Evolutionary conservation across 2,329 filamentous ascomycete genomes (phyloP), one percentile per base, ranked within the genome.

Genomic region (Neonectria hederae): DNA sequence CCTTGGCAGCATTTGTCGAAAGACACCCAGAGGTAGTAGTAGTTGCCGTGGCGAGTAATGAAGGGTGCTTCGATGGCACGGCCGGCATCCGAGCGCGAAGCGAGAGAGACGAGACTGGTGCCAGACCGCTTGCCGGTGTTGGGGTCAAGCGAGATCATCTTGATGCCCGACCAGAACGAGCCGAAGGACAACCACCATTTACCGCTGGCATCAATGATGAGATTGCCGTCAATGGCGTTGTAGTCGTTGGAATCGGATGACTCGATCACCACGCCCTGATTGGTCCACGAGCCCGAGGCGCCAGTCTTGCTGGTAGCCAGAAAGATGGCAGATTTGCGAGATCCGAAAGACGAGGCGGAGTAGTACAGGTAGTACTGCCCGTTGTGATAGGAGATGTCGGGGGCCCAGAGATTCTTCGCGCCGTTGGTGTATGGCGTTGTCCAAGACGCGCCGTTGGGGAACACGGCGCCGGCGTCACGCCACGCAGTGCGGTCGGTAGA

Each of bases 361-460:
- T 77, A 77, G 73, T 77, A 77, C 30, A 77, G 49, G 38, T 72
- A 76, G 70, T 76, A 77, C 61, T 71, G 60, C 0, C 71, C 74
- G 54, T 76, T 74, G 28, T 69, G 75, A 65, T 73, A 77, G 1
- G 80, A 77, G 6, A 87, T 83, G 68, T 89, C 87, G 0, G 88
- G 88, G 0, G 88, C 87, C 85, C 63, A 81, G 35, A 77, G 76
- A 43, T 77, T 77, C 62, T 63, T 68, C 1, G 71, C 74, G 28
- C 74, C 74, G 3, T 63, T 61, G 26, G 75, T 76, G 49, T 77
- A 77, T 17, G 70, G 14, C 0, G 71, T 75, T 0, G 75, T 77
- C 75, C 75, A 77, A 0, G 76, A 66, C 7, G 75, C 75, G 2
- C 75, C 75, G 26, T 67, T 70, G 14, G 76, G 76, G 63, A 77